phyloP scores from a whole-genome alignment of 768 basidiomycete genomes.

The Russula vinacea region DNA sequence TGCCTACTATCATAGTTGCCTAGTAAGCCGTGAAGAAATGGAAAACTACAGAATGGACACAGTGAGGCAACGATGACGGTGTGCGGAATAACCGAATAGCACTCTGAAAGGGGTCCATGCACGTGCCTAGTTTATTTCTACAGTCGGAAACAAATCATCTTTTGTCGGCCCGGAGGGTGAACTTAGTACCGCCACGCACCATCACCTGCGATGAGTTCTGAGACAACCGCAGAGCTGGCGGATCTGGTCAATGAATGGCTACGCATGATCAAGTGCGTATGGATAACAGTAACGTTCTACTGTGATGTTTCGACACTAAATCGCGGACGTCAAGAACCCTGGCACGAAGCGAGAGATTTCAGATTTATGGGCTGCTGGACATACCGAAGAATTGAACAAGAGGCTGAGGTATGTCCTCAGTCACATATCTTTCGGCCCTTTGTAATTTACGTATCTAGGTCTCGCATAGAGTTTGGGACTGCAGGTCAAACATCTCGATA shows the following conservation, averaged over 20 bases:
- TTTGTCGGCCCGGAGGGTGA: too few relatives aligned
- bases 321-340: conserved; percentile 43
- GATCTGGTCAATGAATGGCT: conserved; percentile 52
- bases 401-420: conserved; percentile 48
- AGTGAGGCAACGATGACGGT: too few relatives aligned
- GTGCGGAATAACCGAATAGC: too few relatives aligned
- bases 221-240: conserved; percentile 34
- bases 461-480: conserved; percentile 82
- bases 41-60: too few relatives aligned
- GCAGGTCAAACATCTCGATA: conserved; percentile 38
- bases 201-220: conserved; percentile 6
- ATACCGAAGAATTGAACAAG: conserved; percentile 49
- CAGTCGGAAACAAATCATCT: too few relatives aligned
- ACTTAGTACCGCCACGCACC: background rate
- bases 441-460: conserved; percentile 39
- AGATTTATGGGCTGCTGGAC: conserved; percentile 42
- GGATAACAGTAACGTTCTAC: background rate
- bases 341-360: conserved; percentile 50
- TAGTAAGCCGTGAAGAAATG: too few relatives aligned
- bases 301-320: background rate
- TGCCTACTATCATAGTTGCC: too few relatives aligned
- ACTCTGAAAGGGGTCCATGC: too few relatives aligned
- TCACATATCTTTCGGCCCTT: background rate
- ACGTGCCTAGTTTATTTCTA: too few relatives aligned
- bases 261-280: conserved; percentile 42